Evolutionary conservation across 176 grass and related monocot genomes (phyloP), one percentile per base, ranked within the genome.

Genomic region (maize (Zea mays)): DNA sequence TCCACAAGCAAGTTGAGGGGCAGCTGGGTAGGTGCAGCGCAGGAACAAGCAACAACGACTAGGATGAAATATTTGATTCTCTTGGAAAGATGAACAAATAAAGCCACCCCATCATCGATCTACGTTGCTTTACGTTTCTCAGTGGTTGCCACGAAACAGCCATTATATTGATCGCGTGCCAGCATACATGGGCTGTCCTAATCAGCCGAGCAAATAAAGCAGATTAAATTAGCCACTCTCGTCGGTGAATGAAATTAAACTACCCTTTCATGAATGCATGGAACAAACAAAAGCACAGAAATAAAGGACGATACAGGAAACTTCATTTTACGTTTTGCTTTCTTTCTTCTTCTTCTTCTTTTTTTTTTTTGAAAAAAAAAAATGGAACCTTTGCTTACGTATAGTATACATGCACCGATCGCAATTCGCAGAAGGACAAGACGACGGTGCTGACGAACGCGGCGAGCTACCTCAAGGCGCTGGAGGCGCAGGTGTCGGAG

Each of bases 391-490:
- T 43, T 21, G 8, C 55, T 58, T 20, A 58, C 55, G n/a, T 58
- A 56, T 19, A 12, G n/a, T 58, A 56, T 19, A 12, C 54, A 8
- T 43, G 40, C 42, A 43, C 19, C n/a, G n/a, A 4, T 46, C 8
- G 7, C 9, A 7, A 45, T 45, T 36, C 49, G 16, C 84, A 99
- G 96, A 90, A 92, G 85, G 96, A 99, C 86, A 99, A 95, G 77
- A 92, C 90, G 64, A 90, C 92, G 10, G 96, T 99, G 77, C 79
- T 99, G 34, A 84, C 78, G 39, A 87, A 90, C 78, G 67, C 96
- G 7, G 82, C 84, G 50, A 90, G 75, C 71, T 92, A 90, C 69
- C 65, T 99, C 35, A 93, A 83, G 74, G 71, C 67, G 35, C 65
- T 99, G 55, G 82, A 88, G 86, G 36, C 72, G 35, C 85, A 99